These are phyloP conservation scores for Xylariaceae sp. DNA, from an alignment of 2,329 filamentous ascomycete species.

Conservation along the genomic window DNA sequence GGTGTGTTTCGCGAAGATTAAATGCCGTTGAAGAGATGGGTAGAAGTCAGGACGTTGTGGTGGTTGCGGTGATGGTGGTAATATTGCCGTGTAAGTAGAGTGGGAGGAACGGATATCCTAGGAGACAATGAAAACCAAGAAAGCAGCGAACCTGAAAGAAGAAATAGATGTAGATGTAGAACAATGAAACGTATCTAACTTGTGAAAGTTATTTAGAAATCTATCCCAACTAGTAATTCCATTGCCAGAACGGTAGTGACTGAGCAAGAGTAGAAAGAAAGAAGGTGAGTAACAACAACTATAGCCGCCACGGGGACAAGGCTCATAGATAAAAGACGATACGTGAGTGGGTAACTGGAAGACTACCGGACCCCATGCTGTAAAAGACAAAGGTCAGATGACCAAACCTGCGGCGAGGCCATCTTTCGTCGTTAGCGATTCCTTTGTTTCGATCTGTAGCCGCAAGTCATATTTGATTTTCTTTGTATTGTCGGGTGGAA, in stretches of 20 bases:
- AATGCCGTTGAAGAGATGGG: constrained; percentile 6
- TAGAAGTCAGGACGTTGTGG: not conserved
- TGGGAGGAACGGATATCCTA: not conserved
- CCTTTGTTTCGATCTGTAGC: constrained; percentile 27
- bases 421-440: not conserved
- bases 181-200: constrained; percentile 30
- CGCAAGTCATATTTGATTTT: constrained; percentile 31
- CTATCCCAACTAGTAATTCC: constrained; percentile 2
- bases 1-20: not conserved
- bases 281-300: not conserved
- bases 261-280: constrained; percentile 16
- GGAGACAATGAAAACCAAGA: constrained; percentile 18
- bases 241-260: constrained; percentile 26
- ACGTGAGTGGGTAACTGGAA: not conserved
- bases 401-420: constrained; percentile 7
- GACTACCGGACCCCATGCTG: constrained; percentile 3
- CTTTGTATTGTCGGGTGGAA: constrained; percentile 34
- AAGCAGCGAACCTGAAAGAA: constrained; percentile 17
- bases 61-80: constrained; percentile 3
- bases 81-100: constrained; percentile 12
- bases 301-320: constrained; percentile 10
- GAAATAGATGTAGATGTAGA: constrained; percentile 10
- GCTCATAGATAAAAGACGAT: constrained; percentile 14
- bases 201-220: constrained; percentile 17
- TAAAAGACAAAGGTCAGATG: constrained; percentile 12